Base-by-base conservation (phyloP, 208 protist genomes). In the Trypanosoma brucei region DNA sequence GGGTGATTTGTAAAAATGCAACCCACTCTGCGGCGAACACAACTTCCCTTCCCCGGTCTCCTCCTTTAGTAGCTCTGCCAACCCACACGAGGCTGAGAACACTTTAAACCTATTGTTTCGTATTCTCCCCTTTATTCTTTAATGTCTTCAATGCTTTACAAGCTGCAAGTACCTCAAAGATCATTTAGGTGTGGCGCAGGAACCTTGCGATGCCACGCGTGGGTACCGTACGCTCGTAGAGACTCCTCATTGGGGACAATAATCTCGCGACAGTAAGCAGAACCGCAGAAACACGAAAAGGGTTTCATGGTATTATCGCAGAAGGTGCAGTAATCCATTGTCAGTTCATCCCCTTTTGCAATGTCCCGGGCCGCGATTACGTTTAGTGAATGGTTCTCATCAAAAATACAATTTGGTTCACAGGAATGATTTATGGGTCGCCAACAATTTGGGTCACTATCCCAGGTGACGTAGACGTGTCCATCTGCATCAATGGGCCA, bases 241-340 rank as follows among this genome's bases (percentile, higher is more conserved):
- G 77, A 65, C 7, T 59, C 70, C 35, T 79, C 77, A 54, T 94
- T 83, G 7, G 83, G 68, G 36, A 61, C 34, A 63, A 94, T 86
- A 13, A 67, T 31, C 13, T 78, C 77, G 46, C 88, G 84, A 65
- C 88, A 94, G 59, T 62, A 75, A 8, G 49, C 35, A n/a, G 80
- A 55, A 3, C 80, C 82, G 51, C 88, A 94, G 14, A 81, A 59
- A 61, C 88, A 94, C n/a, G 75, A 39, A 68, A 94, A 94, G 2
- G 84, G 80, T 56, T 90, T 89, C 88, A 94, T 94, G 36, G 84
- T 90, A 33, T 72, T 63, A 52, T 94, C 89, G 69, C 90, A 95
- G 62, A 95, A 95, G 1, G 90, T 95, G 33, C 82, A 84, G 64
- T 95, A 95, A 70, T 95, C 86, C 75, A 93, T 92, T 55, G 80